Conservation (phyloP, 2,329 filamentous ascomycete species). For the Phyllosticta citriasiana region DNA sequence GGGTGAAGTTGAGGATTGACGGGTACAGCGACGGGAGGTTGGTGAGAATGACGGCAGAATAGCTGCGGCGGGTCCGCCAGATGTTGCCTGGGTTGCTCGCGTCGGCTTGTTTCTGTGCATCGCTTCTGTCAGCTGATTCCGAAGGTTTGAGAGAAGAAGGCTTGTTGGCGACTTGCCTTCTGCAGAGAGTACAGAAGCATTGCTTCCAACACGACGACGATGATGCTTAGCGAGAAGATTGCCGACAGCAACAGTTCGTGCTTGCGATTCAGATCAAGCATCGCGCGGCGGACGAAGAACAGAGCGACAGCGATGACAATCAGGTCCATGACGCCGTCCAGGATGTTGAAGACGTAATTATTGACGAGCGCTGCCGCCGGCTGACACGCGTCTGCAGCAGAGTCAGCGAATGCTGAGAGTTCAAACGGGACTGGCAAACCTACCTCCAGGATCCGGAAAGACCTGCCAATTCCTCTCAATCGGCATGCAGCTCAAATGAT, state of each 20-base stretch:
- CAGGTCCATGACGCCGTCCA: background rate
- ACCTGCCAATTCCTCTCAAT: background rate
- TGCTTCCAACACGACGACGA: background rate
- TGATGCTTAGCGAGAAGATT: background rate
- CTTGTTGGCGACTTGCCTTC: background rate
- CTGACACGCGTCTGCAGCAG: background rate
- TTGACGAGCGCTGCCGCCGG: background rate
- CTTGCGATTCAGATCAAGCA: background rate
- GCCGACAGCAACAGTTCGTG: background rate
- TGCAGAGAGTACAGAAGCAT: background rate
- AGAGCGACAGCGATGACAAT: background rate
- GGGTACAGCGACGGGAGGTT: background rate
- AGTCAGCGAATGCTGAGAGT: background rate
- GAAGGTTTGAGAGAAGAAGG: background rate
- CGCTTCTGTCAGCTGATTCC: background rate
- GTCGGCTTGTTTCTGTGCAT: background rate
- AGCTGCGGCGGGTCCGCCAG: background rate
- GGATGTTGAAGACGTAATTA: background rate
- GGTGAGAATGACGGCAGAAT: background rate
- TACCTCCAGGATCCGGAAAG: background rate
- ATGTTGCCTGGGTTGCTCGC: background rate
- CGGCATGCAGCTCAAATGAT: background rate
- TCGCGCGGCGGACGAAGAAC: background rate
- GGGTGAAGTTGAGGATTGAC: background rate
- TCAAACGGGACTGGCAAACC: background rate